Base-by-base conservation (phyloP, 2,329 filamentous ascomycete genomes). In the Aspergillus proliferans region DNA sequence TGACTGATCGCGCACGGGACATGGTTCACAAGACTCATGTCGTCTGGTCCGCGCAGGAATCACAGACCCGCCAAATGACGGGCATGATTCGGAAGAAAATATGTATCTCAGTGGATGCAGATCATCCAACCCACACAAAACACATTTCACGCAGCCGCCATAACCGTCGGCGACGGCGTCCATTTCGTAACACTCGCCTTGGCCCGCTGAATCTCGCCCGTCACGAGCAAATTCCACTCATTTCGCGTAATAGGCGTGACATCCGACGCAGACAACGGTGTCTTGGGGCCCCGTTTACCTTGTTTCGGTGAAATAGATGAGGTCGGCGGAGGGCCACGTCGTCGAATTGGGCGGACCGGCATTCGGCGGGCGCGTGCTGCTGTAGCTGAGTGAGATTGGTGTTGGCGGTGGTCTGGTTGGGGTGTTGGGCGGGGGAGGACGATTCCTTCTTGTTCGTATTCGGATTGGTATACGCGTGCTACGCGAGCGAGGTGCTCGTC, bases 171-270 rank as follows among this genome's bases (percentile, higher is more conserved):
- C 26, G 65, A 68, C 6, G 67, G 67, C 24, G 61, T 66, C 67
- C 66, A 69, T 54, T 67, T 67, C 2, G 67, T 70, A 21, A 70
- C 59, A 1, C 56, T 61, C 19, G 65, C 60, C 45, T 65, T 63
- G 4, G 58, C 24, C 43, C 59, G 53, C 2, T 52, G 57, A 22
- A 68, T 62, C 10, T 66, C 65, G 34, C 64, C 54, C 12, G 57
- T 58, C 18, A 69, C 57, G 18, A 72, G 57, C 24, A 72, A 59
- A 46, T 71, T 71, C 70, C 70, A 72, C 51, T 72, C 70, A 34
- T 66, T 69, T 12, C 64, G 58, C 2, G 70, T 72, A 47, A 71
- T 71, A 1, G 70, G 70, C 1, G 70, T 72, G 14, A 72, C 69
- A 54, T 72, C 70, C 2, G 70, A 72, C 1, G 70, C 69, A 4